Conservation (phyloP, 2,329 filamentous ascomycete genomes). For the Hymenoscyphus fructigenus region DNA sequence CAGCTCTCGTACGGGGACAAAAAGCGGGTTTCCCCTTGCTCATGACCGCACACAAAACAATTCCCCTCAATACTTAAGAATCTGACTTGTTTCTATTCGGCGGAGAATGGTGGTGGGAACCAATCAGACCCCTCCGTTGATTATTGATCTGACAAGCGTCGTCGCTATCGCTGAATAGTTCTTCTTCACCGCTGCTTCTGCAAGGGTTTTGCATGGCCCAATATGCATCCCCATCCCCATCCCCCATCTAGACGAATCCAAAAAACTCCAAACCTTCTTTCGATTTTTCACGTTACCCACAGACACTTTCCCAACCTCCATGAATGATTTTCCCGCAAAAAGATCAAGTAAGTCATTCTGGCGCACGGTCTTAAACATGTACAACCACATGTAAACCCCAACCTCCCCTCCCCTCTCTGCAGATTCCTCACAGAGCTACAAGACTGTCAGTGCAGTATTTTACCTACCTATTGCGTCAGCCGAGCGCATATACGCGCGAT, state of each 20-base stretch:
- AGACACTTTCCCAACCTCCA: background rate
- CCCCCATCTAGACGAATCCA: background rate
- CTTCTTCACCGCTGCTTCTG: constrained; percentile 6
- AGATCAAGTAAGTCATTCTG: background rate
- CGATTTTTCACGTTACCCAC: background rate
- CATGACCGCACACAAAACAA: background rate
- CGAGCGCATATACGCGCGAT: background rate
- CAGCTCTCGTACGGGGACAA: background rate
- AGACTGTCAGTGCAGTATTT: background rate
- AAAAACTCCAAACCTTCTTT: background rate
- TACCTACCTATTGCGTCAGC: background rate
- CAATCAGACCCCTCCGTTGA: background rate
- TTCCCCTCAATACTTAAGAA: constrained; percentile 4
- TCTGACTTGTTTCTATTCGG: background rate
- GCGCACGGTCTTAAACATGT: background rate
- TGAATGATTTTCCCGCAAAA: background rate
- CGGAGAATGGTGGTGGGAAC: background rate
- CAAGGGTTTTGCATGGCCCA: background rate
- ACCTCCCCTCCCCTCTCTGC: background rate
- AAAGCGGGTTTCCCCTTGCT: constrained; percentile 1
- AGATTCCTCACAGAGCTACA: background rate
- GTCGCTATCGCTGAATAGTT: background rate
- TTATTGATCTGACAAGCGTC: background rate
- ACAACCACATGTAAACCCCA: background rate
- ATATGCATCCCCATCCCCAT: background rate